phyloP scores from a whole-genome alignment of 2,329 filamentous ascomycete species.

The Colletotrichum musae region DNA sequence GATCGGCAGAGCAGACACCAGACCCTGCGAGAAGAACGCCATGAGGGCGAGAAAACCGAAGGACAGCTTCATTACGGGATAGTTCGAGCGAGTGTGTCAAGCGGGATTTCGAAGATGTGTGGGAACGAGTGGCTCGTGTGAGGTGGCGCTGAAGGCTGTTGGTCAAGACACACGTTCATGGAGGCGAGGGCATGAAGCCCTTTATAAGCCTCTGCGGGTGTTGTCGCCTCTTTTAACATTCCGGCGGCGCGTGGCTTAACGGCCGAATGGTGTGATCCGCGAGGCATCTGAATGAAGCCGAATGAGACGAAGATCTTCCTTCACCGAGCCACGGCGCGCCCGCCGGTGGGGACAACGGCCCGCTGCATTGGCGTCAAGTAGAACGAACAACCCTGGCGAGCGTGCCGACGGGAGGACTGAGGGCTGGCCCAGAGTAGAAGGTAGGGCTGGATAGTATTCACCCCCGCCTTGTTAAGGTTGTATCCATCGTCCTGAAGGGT shows the following conservation, averaged over 20 bases:
- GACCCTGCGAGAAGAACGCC: conserved; percentile 10
- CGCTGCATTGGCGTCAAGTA: conserved; percentile 25
- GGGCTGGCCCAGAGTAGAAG: conserved; percentile 3
- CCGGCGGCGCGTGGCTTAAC: conserved; percentile 23
- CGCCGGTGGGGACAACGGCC: conserved; percentile 28
- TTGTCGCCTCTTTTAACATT: too few species aligned
- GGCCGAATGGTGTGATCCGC: conserved; percentile 29
- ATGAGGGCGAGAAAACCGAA: conserved; percentile 20
- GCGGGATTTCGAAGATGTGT: too few species aligned
- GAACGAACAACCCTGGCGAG: background rate
- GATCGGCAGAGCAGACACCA: conserved; percentile 19
- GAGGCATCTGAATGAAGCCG: conserved; percentile 24
- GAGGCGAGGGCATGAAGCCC: background rate
- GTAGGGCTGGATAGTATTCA: background rate
- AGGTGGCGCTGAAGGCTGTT: background rate
- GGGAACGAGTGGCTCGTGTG: background rate
- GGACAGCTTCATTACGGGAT: conserved; percentile 20
- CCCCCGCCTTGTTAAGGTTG: background rate
- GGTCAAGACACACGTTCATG: background rate
- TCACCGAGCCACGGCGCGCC: conserved; percentile 23
- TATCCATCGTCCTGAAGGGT: conserved; percentile 9
- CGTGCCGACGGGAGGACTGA: background rate
- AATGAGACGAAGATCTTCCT: conserved; percentile 14
- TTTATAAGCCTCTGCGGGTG: background rate
- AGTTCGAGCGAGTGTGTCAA: background rate